Base-by-base conservation (phyloP, 1,139 yeast genomes). In the Barnettozyma hawaiiensis region DNA sequence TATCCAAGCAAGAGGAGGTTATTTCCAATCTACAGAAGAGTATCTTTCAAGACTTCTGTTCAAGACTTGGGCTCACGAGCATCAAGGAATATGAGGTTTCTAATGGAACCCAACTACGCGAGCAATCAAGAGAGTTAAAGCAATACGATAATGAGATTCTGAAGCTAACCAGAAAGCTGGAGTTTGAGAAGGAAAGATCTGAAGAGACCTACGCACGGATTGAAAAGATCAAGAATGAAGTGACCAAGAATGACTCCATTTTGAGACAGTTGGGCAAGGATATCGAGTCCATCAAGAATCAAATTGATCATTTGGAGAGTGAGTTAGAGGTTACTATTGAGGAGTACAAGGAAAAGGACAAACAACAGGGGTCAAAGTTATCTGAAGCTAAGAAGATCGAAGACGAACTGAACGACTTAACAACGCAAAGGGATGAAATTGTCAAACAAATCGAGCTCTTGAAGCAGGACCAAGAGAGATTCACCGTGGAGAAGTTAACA, bases 41-140 rank as follows among this genome's bases (percentile, higher is more conserved):
- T 2, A 63, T 81, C 4, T 86, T 79, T 58, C 51, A 63, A 2
- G 70, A 61, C 0, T 83, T 87, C 54, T 81, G 89, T 47, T 46
- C 59, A 2, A 68, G 64, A 43, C 65, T 80, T 46, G 76, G 77
- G 0, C 76, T 85, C 53, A 53, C 55, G 7, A 65, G 70, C 49
- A 77, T 85, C 37, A 69, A 71, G 41, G 87, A 81, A 37, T 86
- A 82, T 57, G 95, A 86, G 59, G 67, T 66, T 37, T 66, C 75
- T 21, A 86, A 83, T 46, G 90, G 92, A 10, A 67, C 78, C 3
- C 65, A 77, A 11, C 58, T 77, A 46, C 73, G 87, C 56, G 70
- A 72, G 34, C 74, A 80, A 44, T 72, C 84, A 1, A 79, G 76
- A 51, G 89, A 84, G 58, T 69, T 82, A 43, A 69, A 84, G 3